Base-by-base conservation (phyloP, 164 flowering plant species). In the Dillenia suffruticosa region DNA sequence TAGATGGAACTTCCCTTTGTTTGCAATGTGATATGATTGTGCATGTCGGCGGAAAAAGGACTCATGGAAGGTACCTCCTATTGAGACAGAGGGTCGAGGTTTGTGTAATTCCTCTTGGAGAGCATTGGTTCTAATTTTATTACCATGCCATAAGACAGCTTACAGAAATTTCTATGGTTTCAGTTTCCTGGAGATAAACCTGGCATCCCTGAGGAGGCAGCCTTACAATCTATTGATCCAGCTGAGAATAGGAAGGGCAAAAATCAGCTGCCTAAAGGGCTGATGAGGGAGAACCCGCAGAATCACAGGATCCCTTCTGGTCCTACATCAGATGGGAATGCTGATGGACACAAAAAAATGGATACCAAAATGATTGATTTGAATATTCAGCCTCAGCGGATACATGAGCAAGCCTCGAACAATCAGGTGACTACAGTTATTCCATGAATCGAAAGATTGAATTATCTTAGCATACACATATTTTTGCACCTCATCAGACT, bases 1-100 rank as follows among this genome's bases (percentile, higher is more conserved):
- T 83, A 57, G 82, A 78, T 60, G 85, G 83, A 62, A 81, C 76
- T 67, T 74, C 86, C 14, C 84, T 81, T 63, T 88, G 87, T 70
- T 68, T 84, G 78, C 87, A 84, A 76, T 84, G 84, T 53, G 94
- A 93, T 68, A 90, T 85, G 96, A 76, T 77, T 67, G 98, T 90
- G 9, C 98, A 93, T 80, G 96, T 93, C 78, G 98, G 96, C 15
- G 96, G 97, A 65, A 93, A 93, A 87, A 79, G 95, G 77, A 87
- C 89, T 12, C 98, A 93, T 74, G 79, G 81, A 73, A 83, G 98
- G 67, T 89, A 85, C 74, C 97, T 93, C 61, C 66, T 90, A 9
- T 73, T 87, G 60, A 80, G 98, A 79, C 98, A 93, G 77, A 83
- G 89, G 76, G 86, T 83, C 57, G 89, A 88, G 97, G 98, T 90